These are phyloP conservation scores for Jaltomata sinuosa DNA, from an alignment of 257 asterid species.

Conservation along the genomic window DNA sequence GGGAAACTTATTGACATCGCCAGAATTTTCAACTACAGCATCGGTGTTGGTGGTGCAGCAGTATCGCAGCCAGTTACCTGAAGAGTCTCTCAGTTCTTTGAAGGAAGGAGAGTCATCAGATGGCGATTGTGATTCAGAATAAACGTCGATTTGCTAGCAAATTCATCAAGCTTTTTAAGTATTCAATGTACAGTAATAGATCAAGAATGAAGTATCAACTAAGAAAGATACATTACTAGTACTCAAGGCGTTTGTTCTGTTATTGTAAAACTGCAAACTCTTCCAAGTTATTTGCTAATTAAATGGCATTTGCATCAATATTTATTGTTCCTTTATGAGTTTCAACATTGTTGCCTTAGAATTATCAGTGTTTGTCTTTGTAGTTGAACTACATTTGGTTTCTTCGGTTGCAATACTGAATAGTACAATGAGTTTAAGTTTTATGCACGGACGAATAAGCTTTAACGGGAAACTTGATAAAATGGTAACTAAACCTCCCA, in stretches of 20 bases:
- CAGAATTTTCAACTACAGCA: conserved; percentile 21
- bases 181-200: neutral
- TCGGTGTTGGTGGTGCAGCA: conserved; percentile 39
- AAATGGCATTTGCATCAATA: neutral
- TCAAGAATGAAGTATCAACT: neutral
- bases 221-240: neutral
- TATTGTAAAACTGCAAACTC: neutral
- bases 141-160: neutral
- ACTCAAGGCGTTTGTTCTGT: neutral
- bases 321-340: neutral
- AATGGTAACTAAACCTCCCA: neutral
- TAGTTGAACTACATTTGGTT: neutral
- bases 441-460: neutral
- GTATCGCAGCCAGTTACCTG: conserved; percentile 13
- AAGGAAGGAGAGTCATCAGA: conserved; percentile 5
- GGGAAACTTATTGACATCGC: conserved; percentile 21
- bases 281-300: neutral
- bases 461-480: neutral
- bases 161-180: neutral
- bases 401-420: neutral
- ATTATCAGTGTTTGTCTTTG: neutral
- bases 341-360: neutral
- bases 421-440: neutral
- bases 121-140: neutral
- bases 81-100: conserved; percentile 9